Base-by-base conservation (phyloP, 495 filamentous ascomycete genomes). In the Sabuloglossum arenarium region DNA sequence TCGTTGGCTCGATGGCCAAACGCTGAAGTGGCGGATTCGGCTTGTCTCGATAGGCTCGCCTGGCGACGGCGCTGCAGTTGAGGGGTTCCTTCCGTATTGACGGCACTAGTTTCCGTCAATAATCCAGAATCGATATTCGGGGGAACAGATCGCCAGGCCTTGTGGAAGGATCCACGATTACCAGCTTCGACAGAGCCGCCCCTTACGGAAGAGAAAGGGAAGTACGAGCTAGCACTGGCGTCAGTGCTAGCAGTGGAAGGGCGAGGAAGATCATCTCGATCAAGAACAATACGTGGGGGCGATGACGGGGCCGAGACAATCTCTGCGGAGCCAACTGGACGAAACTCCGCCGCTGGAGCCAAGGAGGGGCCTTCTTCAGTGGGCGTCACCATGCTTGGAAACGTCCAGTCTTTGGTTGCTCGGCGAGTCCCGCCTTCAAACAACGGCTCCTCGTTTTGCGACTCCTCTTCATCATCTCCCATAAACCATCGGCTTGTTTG, bases 401-500 rank as follows among this genome's bases (percentile, higher is more conserved):
- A 73, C 46, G 59, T 68, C 66, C 66, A 68, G 14, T 68, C 66
- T 37, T 54, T 60, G 8, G 66, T 68, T n/a, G 60, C 57, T 11
- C 65, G 63, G 23, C 61, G 54, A 30, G 53, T 42, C n/a, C 37
- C 31, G 57, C 75, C 65, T 14, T 65, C 59, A 27, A 50, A 46
- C 28, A 14, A 63, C 55, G 34, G 51, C 50, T 32, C 62, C 23
- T 68, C 65, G 3, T 62, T 61, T 4, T 65, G 59, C 11, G 37
- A 46, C 25, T 69, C 58, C 47, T 75, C 73, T 11, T 69, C 62
- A 25, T 62, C 62, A 34, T 64, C 70, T 25, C 67, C 67, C 46
- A 73, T 70, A 61, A 72, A 69, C 9, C 62, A 64, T 19, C 55
- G 6, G 42, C 34, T 56, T 14, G 28, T 51, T 12, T 47, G 32